Percentiles rank a stretch among this genome's conserved stretches.
These are phyloP conservation scores for Adiantum capillusveneris DNA, from an alignment of 75 land plant species.

Conservation along the genomic window DNA sequence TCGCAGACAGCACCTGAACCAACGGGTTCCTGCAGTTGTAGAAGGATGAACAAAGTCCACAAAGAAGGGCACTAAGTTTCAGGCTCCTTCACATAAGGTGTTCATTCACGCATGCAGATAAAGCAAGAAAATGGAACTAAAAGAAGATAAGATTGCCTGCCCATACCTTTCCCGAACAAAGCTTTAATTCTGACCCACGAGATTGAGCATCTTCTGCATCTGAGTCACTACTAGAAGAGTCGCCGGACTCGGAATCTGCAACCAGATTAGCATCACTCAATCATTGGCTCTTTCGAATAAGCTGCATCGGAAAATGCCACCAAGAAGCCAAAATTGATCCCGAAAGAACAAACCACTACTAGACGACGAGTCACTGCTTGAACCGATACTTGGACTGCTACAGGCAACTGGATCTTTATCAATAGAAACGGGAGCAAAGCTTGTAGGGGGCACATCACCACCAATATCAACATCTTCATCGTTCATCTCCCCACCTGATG, in stretches of 20 bases:
- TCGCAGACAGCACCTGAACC: slow-evolving; percentile 27
- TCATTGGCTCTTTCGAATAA: too few species aligned
- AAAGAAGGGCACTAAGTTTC: neutral
- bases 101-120: neutral
- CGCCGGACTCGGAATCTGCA: slow-evolving; percentile 33
- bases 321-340: neutral
- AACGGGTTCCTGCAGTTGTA: slow-evolving; percentile 33
- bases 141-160: too few species aligned
- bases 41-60: neutral
- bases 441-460: slow-evolving; percentile 61
- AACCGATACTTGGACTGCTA: slow-evolving; percentile 15
- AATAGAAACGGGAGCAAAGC: slow-evolving; percentile 69
- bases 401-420: slow-evolving; percentile 43
- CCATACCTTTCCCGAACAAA: slow-evolving; percentile 19
- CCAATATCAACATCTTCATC: slow-evolving; percentile 91
- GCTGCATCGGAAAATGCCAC: neutral
- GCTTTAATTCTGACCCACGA: slow-evolving; percentile 16
- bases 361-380: slow-evolving; percentile 70
- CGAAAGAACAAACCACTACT: slow-evolving; percentile 52
- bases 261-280: neutral
- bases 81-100: neutral
- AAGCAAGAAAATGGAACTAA: neutral
- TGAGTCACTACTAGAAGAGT: slow-evolving; percentile 34
- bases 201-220: slow-evolving; percentile 32
- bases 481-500: slow-evolving; percentile 23